phyloP scores from a whole-genome alignment of 148 eudicot species.

The Heliamphora exappendiculata region DNA sequence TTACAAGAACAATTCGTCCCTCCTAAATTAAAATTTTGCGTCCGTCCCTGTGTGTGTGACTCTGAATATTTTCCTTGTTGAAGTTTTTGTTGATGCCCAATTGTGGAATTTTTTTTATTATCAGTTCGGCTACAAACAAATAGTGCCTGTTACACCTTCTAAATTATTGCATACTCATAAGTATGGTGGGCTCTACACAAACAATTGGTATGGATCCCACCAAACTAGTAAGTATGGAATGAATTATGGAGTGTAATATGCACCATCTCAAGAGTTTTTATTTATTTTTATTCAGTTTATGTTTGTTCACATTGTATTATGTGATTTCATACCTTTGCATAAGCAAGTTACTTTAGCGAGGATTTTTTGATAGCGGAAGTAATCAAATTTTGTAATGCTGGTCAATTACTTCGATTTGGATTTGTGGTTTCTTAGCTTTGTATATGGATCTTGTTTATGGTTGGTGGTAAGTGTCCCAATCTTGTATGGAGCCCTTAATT shows the following conservation, averaged over 20 bases:
- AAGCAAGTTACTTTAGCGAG: background rate
- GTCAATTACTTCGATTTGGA: background rate
- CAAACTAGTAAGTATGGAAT: no score
- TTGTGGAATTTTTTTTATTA: background rate
- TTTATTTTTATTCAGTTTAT: background rate
- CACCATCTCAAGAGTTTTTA: no score
- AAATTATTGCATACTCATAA: no score
- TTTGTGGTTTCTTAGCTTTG: no score
- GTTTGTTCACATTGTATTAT: background rate
- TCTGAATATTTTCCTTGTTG: background rate
- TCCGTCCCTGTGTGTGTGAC: background rate
- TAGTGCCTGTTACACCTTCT: no score
- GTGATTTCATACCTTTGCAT: background rate
- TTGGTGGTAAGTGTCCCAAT: background rate
- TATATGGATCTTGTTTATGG: background rate
- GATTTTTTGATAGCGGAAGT: background rate
- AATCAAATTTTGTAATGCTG: background rate
- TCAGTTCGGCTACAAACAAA: no score
- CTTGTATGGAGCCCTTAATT: background rate
- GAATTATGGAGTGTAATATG: no score
- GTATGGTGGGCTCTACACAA: no score
- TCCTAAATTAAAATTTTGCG: no score
- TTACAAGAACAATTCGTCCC: no score
- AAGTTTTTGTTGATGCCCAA: background rate
- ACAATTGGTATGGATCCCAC: no score